Conservation (phyloP, 345 rosid species). For the Hibiscus tridactylites region DNA sequence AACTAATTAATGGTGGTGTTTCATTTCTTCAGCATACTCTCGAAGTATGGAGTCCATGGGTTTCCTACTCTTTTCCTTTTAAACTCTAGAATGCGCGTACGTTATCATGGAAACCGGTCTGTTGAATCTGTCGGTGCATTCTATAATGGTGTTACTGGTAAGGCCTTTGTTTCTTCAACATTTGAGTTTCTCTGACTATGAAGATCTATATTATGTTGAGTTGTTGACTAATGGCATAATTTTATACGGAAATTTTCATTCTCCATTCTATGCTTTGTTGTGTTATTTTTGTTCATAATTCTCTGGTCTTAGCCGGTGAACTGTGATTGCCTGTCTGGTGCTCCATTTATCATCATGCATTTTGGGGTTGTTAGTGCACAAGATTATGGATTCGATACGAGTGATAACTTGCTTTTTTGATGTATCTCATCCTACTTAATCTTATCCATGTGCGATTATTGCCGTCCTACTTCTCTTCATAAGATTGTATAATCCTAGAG, state of each 20-base stretch:
- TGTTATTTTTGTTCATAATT: not conserved
- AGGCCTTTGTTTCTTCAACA: slow-evolving; percentile 10
- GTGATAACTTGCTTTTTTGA: not conserved
- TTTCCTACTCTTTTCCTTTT: slow-evolving; percentile 78
- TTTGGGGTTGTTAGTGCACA: not conserved
- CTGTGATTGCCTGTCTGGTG: not conserved
- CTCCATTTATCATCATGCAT: not conserved
- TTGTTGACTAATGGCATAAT: not conserved
- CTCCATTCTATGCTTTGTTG: not conserved
- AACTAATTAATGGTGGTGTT: slow-evolving; percentile 2
- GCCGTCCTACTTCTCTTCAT: not conserved
- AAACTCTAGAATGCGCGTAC: slow-evolving; percentile 67
- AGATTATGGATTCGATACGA: not conserved
- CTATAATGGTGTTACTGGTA: slow-evolving; percentile 68
- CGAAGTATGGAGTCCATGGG: slow-evolving; percentile 94
- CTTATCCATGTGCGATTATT: not conserved
- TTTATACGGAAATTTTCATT: not conserved
- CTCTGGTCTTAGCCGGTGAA: not conserved
- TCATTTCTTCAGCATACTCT: slow-evolving; percentile 53
- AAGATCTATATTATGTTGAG: not conserved
- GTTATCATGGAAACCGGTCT: slow-evolving; percentile 60
- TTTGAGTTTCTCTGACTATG: not conserved
- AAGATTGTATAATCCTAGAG: not conserved
- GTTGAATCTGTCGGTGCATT: slow-evolving; percentile 66
- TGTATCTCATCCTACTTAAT: not conserved